A percentile compares a stretch with the other conserved stretches of the same genome.
Evolutionary conservation across 2,329 filamentous ascomycete species (phyloP).

Genomic region (Fusarium siculi): DNA sequence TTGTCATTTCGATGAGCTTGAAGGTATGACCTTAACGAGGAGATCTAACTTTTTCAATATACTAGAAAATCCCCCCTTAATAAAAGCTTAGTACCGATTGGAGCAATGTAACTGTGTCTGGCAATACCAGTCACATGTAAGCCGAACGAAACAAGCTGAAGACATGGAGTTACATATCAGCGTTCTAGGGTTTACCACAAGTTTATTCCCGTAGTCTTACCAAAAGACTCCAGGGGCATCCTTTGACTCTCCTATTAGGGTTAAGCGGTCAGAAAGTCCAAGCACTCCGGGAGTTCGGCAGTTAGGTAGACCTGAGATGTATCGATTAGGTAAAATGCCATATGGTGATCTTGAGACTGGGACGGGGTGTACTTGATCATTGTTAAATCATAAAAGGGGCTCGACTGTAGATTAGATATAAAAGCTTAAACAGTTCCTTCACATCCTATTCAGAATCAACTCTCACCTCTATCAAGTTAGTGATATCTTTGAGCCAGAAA

Average conservation of each 20-base stretch:
- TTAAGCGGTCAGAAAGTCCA: not conserved
- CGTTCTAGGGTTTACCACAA: not conserved
- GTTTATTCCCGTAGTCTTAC: not conserved
- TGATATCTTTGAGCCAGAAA: too few relatives aligned
- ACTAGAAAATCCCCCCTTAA: fast-evolving
- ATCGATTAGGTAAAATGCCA: not conserved
- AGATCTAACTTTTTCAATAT: not conserved
- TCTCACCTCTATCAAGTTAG: not conserved
- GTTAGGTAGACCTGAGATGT: too few relatives aligned
- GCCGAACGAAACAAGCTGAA: not conserved
- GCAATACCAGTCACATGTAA: not conserved
- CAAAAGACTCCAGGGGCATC: not conserved
- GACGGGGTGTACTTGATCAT: fast-evolving
- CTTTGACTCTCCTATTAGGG: not conserved
- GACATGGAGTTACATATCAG: not conserved
- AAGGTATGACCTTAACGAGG: fast-evolving
- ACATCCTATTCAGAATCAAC: not conserved
- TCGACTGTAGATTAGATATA: not conserved
- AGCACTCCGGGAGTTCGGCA: not conserved
- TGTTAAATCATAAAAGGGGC: not conserved
- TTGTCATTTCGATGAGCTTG: not conserved
- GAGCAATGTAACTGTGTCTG: fast-evolving
- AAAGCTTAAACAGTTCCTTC: fast-evolving
- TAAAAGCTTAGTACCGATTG: fast-evolving
- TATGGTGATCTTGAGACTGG: not conserved